Evolutionary conservation across 75 land plant genomes (phyloP).

Genomic region (Larix kaempferi): DNA sequence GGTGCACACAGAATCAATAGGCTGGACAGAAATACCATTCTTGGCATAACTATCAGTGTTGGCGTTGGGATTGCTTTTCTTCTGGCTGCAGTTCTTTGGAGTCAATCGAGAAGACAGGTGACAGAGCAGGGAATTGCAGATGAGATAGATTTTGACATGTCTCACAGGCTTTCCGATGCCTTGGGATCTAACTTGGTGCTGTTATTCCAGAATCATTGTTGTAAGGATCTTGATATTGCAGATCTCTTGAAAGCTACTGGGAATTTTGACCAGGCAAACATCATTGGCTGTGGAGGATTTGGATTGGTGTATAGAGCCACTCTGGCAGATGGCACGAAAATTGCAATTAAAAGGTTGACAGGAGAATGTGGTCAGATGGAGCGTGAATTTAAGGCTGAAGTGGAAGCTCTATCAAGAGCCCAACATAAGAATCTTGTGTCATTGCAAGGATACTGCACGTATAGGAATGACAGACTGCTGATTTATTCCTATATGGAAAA

Average conservation of each 20-base stretch:
- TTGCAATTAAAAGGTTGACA: conserved; percentile 60
- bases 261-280: conserved; percentile 50
- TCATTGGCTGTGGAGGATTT: conserved; percentile 68
- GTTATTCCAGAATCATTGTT: conserved; percentile 30
- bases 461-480: conserved; percentile 35
- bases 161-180: conserved; percentile 27
- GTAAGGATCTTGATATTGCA: conserved; percentile 28
- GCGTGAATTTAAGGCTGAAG: conserved; percentile 71
- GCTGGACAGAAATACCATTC: conserved; percentile 23
- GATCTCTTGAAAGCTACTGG: conserved; percentile 53
- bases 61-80: conserved; percentile 34
- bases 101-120: conserved; percentile 25
- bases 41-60: conserved; percentile 41
- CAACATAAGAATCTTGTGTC: conserved; percentile 58
- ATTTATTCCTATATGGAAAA: conserved; percentile 63
- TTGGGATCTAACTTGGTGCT: conserved; percentile 38
- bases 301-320: conserved; percentile 64
- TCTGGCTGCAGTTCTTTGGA: conserved; percentile 27
- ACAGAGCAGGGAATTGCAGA: conserved; percentile 18
- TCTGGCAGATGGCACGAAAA: conserved; percentile 38
- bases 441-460: conserved; percentile 51
- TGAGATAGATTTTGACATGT: conserved; percentile 21
- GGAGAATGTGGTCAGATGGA: conserved; percentile 54
- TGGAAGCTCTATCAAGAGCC: conserved; percentile 51
- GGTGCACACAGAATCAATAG: background rate